Conservation (phyloP, 768 basidiomycete genomes). For the Brasilioporus rufonigricans region DNA sequence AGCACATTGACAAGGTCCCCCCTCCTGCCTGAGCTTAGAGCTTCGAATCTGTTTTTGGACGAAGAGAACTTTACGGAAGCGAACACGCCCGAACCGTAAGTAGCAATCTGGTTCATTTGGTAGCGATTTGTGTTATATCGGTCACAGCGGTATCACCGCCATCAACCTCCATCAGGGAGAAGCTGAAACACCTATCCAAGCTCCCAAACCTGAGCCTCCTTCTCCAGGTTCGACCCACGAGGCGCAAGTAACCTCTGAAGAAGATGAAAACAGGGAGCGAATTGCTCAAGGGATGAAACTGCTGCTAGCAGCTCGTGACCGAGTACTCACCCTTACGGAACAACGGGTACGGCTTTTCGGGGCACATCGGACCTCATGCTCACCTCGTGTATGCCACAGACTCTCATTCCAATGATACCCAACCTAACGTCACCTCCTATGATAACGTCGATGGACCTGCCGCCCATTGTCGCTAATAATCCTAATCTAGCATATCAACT, state of each 20-base stretch:
- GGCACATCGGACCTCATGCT: background rate
- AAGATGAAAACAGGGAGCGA: conserved; percentile 55
- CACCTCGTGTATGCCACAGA: conserved; percentile 31
- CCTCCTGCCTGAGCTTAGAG: conserved; percentile 71
- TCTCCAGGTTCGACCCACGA: conserved; percentile 6
- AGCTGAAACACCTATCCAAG: conserved; percentile 2
- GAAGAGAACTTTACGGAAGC: conserved; percentile 51
- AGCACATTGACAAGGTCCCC: conserved; percentile 71
- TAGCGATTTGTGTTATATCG: conserved; percentile 16
- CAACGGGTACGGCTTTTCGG: conserved; percentile 49
- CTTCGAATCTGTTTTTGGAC: conserved; percentile 66
- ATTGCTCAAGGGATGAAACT: conserved; percentile 66
- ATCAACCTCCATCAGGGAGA: conserved; percentile 7
- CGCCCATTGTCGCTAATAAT: conserved; percentile 64
- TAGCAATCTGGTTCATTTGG: background rate
- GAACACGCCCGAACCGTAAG: conserved; percentile 50
- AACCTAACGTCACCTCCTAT: conserved; percentile 45
- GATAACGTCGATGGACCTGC: conserved; percentile 66
- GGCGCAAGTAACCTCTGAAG: conserved; percentile 39
- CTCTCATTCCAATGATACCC: conserved; percentile 49
- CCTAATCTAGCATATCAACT: conserved; percentile 69
- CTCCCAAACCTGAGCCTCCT: background rate
- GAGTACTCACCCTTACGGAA: conserved; percentile 72
- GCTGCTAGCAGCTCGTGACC: conserved; percentile 64
- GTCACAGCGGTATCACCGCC: conserved; percentile 14